Base-by-base conservation (phyloP, 169 alveolate species). In the Plasmodium billcollinsi region DNA sequence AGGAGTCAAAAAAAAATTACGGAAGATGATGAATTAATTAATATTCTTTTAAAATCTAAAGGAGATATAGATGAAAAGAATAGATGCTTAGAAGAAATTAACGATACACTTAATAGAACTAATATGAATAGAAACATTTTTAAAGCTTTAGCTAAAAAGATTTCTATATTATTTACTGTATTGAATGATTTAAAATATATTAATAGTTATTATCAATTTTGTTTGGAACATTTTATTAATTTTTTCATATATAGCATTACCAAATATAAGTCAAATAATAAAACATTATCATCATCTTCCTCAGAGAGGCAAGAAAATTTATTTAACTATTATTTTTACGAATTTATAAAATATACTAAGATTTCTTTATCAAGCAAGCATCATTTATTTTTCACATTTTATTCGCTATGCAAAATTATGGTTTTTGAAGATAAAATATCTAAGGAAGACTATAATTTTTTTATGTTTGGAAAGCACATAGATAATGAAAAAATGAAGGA, bases 81-180 rank as follows among this genome's bases (percentile, higher is more conserved):
- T 61, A 70, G 76, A 58, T 70, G 73, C 3, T 59, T 86, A 43
- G 92, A 86, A 47, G 92, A 86, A 71, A 73, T 86, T 14, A 43
- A 86, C 73, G 92, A 86, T 7, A 86, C 92, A 29, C 56, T 86
- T 52, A 86, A 45, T 45, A 45, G 88, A 86, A 71, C 73, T 58
- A 73, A 58, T 43, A 72, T 73, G 76, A 86, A 71, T 21, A 52
- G 50, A 62, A 63, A 86, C 39, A 43, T 63, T 56, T 86, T 65
- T 61, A 86, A 86, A 50, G 61, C 71, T 2, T 65, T 86, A 72
- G 92, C 92, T 49, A 86, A 86, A 86, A 86, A 86, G 43, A 75
- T 72, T n/a, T 62, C 92, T 43, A 72, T 67, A 47, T 45, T 86
- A 49, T 86, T 86, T 72, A 86, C 88, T 15, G 73, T 86, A 49